These are phyloP conservation scores for Sporormia fimetaria DNA, from an alignment of 495 filamentous ascomycete species.

Conservation along the genomic window DNA sequence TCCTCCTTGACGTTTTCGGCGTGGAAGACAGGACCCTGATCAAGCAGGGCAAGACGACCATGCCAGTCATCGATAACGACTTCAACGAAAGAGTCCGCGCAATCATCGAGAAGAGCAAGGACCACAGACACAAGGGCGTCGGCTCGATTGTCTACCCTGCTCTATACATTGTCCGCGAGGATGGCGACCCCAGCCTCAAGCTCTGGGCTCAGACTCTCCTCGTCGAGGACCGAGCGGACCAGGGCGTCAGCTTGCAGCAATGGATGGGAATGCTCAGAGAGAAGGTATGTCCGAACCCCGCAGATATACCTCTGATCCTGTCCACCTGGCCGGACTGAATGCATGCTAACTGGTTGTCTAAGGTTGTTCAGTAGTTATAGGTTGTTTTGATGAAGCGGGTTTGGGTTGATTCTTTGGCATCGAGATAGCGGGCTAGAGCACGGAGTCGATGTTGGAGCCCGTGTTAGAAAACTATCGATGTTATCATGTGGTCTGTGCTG, in stretches of 20 bases:
- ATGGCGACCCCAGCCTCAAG: conserved; percentile 88
- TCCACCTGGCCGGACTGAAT: conserved; percentile 21
- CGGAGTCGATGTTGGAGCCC: no score
- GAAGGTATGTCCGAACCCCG: conserved; percentile 58
- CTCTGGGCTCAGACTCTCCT: conserved; percentile 94
- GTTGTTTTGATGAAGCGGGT: no score
- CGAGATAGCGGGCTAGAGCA: no score
- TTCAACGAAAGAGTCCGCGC: conserved; percentile 90
- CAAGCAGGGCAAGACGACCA: conserved; percentile 75
- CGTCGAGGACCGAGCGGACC: conserved; percentile 90
- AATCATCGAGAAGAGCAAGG: conserved; percentile 81
- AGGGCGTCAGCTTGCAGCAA: conserved; percentile 80
- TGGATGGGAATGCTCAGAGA: conserved; percentile 88
- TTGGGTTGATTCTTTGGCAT: no score
- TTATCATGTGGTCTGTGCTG: no score
- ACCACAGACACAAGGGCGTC: conserved; percentile 71
- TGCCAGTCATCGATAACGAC: conserved; percentile 85
- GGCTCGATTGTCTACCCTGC: conserved; percentile 87
- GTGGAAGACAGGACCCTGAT: conserved; percentile 65
- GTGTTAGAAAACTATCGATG: no score
- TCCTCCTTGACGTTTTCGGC: conserved; percentile 83
- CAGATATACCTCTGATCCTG: conserved; percentile 17
- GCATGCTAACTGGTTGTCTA: neutral
- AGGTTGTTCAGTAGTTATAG: conserved; percentile 25
- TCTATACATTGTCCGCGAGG: conserved; percentile 85